Percentiles rank a stretch among this genome's conserved stretches.
Evolutionary conservation across 2,329 filamentous ascomycete species (phyloP).

Genomic region (Fusarium verrucosum): DNA sequence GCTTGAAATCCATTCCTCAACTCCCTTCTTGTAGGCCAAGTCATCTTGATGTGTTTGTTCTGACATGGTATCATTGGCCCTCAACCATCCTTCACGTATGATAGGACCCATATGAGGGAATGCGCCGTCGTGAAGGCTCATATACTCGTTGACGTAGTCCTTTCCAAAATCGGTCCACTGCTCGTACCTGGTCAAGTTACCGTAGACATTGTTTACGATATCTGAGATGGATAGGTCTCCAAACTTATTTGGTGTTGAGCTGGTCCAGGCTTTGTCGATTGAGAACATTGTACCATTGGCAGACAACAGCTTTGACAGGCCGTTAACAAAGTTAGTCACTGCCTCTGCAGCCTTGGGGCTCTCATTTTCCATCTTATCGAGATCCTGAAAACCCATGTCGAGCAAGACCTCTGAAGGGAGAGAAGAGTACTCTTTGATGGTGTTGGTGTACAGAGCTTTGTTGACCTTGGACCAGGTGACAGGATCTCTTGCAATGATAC

Average conservation of each 20-base stretch:
- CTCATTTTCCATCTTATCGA: background rate
- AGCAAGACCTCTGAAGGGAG: background rate
- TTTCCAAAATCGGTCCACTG: slow-evolving; percentile 8
- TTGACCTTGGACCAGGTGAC: background rate
- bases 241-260: background rate
- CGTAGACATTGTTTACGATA: background rate
- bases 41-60: background rate
- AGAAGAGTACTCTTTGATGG: background rate
- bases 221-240: background rate
- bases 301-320: background rate
- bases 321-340: background rate
- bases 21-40: background rate
- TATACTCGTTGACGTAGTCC: slow-evolving; percentile 5
- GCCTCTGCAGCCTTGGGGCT: background rate
- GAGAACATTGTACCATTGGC: background rate
- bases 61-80: background rate
- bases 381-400: background rate
- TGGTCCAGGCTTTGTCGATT: background rate
- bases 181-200: slow-evolving; percentile 4
- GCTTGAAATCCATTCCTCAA: background rate
- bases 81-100: slow-evolving; percentile 1
- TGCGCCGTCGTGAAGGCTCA: background rate
- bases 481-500: slow-evolving; percentile 6
- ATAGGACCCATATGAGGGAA: slow-evolving; percentile 11
- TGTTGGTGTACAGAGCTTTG: background rate